Evolutionary conservation across 306 rosid genomes (phyloP).

Genomic region (Begonia masoniana): DNA sequence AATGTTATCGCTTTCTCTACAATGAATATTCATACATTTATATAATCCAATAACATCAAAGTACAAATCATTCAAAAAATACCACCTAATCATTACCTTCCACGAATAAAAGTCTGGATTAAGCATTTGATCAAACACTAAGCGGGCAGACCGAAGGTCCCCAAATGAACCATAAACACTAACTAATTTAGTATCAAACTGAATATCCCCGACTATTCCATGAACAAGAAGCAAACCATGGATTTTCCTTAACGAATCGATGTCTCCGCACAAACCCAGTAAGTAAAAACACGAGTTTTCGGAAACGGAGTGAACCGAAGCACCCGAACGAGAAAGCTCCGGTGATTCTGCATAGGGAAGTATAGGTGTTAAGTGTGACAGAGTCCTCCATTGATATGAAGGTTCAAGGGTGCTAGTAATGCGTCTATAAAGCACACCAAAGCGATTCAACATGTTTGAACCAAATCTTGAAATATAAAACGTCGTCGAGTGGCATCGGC

Average conservation of each 20-base stretch:
- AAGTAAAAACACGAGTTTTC: constrained; percentile 27
- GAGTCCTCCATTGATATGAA: constrained; percentile 13
- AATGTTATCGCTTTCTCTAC: constrained; percentile 19
- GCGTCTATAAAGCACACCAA: neutral
- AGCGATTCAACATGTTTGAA: constrained; percentile 5
- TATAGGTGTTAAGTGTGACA: constrained; percentile 1
- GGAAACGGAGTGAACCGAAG: constrained; percentile 14
- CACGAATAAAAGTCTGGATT: constrained; percentile 37
- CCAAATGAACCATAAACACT: constrained; percentile 48
- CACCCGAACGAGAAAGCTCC: constrained; percentile 6
- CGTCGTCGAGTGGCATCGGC: no score
- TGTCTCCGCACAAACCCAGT: constrained; percentile 26
- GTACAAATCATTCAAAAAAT: constrained; percentile 37
- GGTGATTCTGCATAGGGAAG: constrained; percentile 6
- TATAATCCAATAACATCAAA: constrained; percentile 28
- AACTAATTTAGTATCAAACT: constrained; percentile 32
- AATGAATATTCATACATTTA: constrained; percentile 17
- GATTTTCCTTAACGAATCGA: constrained; percentile 25
- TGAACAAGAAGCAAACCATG: constrained; percentile 36
- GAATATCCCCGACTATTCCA: constrained; percentile 23
- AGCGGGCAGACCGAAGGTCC: constrained; percentile 29
- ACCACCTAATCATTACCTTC: constrained; percentile 60
- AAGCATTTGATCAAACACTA: constrained; percentile 35
- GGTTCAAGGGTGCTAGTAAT: neutral
- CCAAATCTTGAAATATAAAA: no score